Evolutionary conservation across 2,329 filamentous ascomycete species (phyloP).

Genomic region (Simplicillium sp.): DNA sequence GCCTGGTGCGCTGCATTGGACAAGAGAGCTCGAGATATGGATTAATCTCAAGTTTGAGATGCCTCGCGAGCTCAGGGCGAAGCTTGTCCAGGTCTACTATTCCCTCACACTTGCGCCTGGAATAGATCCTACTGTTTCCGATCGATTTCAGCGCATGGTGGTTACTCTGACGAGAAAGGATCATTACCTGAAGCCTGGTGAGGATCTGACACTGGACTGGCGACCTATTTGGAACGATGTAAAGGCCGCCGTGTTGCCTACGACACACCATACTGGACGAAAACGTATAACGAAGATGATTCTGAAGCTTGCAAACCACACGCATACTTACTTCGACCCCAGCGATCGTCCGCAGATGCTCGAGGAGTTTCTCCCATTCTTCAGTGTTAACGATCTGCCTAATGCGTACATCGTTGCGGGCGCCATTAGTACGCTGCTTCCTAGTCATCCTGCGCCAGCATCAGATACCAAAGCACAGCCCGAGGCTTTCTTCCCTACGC

Average conservation of each 20-base stretch:
- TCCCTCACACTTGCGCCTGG: conserved; percentile 86
- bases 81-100: conserved; percentile 85
- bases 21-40: conserved; percentile 91
- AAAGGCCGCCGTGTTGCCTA: conserved; percentile 81
- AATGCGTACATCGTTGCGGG: conserved; percentile 90
- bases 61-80: conserved; percentile 71
- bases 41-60: conserved; percentile 96
- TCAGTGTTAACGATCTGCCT: conserved; percentile 86
- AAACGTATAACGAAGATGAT: conserved; percentile 54
- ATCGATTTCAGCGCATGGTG: conserved; percentile 95
- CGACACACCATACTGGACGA: conserved; percentile 48
- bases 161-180: conserved; percentile 92
- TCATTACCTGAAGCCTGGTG: conserved; percentile 84
- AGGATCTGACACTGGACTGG: conserved; percentile 91
- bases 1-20: conserved; percentile 92
- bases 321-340: conserved; percentile 88
- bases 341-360: conserved; percentile 73
- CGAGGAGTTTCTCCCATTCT: conserved; percentile 74
- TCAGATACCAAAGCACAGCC: conserved; percentile 70
- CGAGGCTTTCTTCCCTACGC: conserved; percentile 79
- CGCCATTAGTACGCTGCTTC: conserved; percentile 76
- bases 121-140: conserved; percentile 69
- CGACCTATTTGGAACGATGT: conserved; percentile 85
- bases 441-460: conserved; percentile 68
- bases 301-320: conserved; percentile 82